phyloP scores from a whole-genome alignment of 1,139 yeast genomes.

The Hansenula anomala region DNA sequence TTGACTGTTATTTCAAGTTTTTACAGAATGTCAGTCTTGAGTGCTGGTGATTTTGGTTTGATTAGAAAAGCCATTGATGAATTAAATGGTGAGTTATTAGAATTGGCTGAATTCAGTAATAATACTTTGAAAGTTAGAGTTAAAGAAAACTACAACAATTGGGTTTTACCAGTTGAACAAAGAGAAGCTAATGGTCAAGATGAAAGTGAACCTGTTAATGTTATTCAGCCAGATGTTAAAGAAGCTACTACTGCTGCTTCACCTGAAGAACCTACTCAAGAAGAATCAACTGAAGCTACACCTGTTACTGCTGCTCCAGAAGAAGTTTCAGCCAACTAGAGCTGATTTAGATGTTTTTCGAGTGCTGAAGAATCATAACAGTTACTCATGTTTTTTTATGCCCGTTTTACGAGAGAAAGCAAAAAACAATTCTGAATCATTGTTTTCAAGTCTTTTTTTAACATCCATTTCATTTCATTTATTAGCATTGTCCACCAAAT shows the following conservation, averaged over 20 bases:
- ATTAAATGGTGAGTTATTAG: conserved; percentile 31
- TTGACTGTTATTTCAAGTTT: conserved; percentile 61
- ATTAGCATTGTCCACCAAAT: not conserved
- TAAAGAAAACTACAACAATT: conserved; percentile 34
- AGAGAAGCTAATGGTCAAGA: conserved; percentile 37
- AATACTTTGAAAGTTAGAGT: conserved; percentile 36
- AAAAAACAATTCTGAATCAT: too few species aligned
- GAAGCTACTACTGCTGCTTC: not conserved
- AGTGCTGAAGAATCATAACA: too few species aligned
- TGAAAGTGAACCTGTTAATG: conserved; percentile 18
- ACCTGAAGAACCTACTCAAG: conserved; percentile 3
- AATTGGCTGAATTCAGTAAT: conserved; percentile 22
- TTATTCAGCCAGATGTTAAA: conserved; percentile 3
- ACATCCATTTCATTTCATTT: not conserved
- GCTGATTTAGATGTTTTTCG: too few species aligned
- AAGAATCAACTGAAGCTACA: conserved; percentile 4
- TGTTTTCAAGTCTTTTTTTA: too few species aligned
- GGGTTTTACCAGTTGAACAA: conserved; percentile 46
- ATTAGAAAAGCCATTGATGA: conserved; percentile 46
- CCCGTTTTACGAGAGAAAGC: too few species aligned
- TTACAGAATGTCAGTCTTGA: conserved; percentile 63
- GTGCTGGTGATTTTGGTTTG: conserved; percentile 43
- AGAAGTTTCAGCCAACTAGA: not conserved
- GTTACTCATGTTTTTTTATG: too few species aligned
- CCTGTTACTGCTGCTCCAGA: not conserved